Conservation (phyloP, 2,329 filamentous ascomycete genomes). For the Fusarium neocosmosporiellum region DNA sequence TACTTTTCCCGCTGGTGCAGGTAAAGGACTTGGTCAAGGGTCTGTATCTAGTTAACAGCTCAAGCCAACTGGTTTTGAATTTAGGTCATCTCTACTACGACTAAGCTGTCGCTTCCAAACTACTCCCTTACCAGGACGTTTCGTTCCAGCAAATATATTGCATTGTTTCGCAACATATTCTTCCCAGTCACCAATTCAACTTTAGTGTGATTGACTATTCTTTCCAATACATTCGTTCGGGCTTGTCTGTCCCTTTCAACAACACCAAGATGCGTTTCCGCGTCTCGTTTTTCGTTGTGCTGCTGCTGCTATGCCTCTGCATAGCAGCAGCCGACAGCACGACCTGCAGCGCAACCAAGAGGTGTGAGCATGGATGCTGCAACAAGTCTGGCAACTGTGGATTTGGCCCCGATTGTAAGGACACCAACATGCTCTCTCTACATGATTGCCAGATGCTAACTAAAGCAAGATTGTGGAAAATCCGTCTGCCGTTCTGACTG, state of each 20-base stretch:
- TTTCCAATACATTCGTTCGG: neutral
- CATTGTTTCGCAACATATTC: neutral
- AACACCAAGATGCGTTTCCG: neutral
- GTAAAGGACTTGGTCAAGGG: neutral
- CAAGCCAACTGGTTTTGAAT: neutral
- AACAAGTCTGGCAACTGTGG: conserved; percentile 18
- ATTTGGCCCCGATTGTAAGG: conserved; percentile 17
- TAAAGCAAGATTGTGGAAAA: neutral
- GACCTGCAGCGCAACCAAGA: conserved; percentile 16
- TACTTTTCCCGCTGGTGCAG: neutral
- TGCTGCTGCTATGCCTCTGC: conserved; percentile 4
- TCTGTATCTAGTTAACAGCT: neutral
- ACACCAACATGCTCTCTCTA: neutral
- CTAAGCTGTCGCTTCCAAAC: neutral
- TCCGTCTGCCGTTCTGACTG: conserved; percentile 2
- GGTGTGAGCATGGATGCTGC: conserved; percentile 11
- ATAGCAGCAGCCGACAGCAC: conserved; percentile 3
- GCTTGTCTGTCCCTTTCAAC: neutral
- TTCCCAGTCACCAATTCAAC: neutral
- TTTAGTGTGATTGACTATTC: neutral
- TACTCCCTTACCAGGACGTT: neutral
- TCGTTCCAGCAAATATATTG: neutral
- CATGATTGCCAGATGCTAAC: neutral
- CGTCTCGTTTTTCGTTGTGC: neutral
- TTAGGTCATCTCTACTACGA: neutral